Evolutionary conservation across 495 filamentous ascomycete species (phyloP), one percentile per base, ranked within the genome.

Genomic region (Trichoderma orchidacearum): DNA sequence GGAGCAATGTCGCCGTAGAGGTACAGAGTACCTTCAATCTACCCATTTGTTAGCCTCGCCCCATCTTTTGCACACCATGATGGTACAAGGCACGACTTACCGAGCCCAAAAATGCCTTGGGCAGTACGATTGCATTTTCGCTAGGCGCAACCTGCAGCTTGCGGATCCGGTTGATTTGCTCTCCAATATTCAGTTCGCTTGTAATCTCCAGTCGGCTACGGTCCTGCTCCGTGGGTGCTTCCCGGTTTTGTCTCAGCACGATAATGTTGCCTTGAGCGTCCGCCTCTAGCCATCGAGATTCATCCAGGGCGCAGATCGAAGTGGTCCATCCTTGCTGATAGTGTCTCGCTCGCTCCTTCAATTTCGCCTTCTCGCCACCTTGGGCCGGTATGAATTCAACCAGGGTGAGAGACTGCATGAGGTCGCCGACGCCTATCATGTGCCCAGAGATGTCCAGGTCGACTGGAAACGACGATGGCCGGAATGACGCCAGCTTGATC

Each of bases 1-100:
- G 82, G 74, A 9, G 81, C 73, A 57, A 99, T 90, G 5, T 83
- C 70, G 0, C 83, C 89, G 67, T 93, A 90, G 63, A 97, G 81
- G 68, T 95, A 95, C 58, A 99, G 85, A 9, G 86, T 85, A 32
- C 93, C 93, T 65, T 96, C 93, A 25, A 89, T 83, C 89, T 95
- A 56, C 29, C 31, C 17, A 21, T 4, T 15, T 48, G 56, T 75
- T 65, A 73, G 66, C 15, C 3, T 31, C 17, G 12, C n/a, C 3
- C 27, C 7, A 17, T 53, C 15, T 17, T 7, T 2, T 31, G 27
- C 13, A 31, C n/a, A n/a, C n/a, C n/a, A n/a, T n/a, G n/a, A n/a
- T n/a, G 5, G 11, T 17, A 51, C 17, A 48, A 38, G 25, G 56
- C 9, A 18, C 35, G 48, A 74, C 83, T 69, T 80, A 94, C 92